Percentiles rank a stretch among this genome's conserved stretches.
phyloP scores from a whole-genome alignment of 2,329 filamentous ascomycete species.

The Fusarium sp. region DNA sequence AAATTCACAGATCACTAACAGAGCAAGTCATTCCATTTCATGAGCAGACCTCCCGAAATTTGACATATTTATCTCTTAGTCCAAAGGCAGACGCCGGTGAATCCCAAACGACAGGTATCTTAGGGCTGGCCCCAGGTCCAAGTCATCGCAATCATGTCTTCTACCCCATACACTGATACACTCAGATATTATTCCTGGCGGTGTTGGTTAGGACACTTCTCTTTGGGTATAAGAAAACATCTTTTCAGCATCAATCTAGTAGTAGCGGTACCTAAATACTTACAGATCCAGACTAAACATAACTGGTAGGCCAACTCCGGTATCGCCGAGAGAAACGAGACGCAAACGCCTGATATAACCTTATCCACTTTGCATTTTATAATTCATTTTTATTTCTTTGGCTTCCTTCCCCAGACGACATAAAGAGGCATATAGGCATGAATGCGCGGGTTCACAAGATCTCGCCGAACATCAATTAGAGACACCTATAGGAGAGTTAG shows the following conservation, averaged over 20 bases:
- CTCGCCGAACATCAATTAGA: conserved; percentile 58
- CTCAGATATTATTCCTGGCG: fast-evolving
- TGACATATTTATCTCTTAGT: fast-evolving
- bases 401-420: conserved; percentile 61
- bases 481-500: conserved; percentile 48
- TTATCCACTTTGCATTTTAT: background rate
- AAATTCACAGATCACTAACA: background rate
- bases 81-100: background rate
- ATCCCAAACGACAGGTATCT: background rate
- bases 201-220: fast-evolving
- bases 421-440: conserved; percentile 58
- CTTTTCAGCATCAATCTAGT: background rate
- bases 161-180: too few relatives aligned
- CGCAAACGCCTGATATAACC: background rate
- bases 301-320: background rate
- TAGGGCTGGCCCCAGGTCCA: background rate
- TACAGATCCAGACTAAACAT: background rate
- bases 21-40: background rate
- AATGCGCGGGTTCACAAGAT: conserved; percentile 53
- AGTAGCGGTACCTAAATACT: background rate
- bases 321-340: background rate
- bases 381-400: conserved; percentile 32
- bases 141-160: background rate
- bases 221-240: background rate
- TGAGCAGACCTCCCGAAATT: too few relatives aligned